Evolutionary conservation across 2,329 filamentous ascomycete species (phyloP).

Genomic region (Claviceps pusilla): DNA sequence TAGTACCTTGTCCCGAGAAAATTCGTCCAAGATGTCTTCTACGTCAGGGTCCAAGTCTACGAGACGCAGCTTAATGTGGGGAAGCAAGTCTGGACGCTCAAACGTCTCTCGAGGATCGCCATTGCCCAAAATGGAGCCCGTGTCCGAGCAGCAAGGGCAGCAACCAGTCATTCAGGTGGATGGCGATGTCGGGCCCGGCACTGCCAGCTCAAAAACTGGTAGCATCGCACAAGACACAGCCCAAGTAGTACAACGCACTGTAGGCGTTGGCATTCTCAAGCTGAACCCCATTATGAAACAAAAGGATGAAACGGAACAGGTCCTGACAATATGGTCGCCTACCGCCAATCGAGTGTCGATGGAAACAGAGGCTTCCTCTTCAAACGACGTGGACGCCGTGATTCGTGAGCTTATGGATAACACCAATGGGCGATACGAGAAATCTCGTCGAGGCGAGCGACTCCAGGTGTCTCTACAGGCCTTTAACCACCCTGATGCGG

Average conservation of each 20-base stretch:
- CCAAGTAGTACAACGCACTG: conserved; percentile 35
- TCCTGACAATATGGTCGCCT: conserved; percentile 63
- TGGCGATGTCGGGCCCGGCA: conserved; percentile 33
- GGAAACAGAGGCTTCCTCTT: conserved; percentile 39
- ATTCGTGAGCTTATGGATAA: conserved; percentile 61
- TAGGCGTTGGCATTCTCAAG: conserved; percentile 65
- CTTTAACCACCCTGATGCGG: conserved; percentile 65
- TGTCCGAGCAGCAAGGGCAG: conserved; percentile 37
- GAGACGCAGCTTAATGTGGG: conserved; percentile 57
- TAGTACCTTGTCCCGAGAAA: conserved; percentile 27
- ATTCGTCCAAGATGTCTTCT: conserved; percentile 29
- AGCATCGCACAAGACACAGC: conserved; percentile 8
- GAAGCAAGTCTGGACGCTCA: conserved; percentile 39
- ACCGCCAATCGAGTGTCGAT: conserved; percentile 35
- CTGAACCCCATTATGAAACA: conserved; percentile 62
- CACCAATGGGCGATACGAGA: conserved; percentile 57
- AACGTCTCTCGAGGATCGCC: conserved; percentile 37
- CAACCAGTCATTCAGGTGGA: conserved; percentile 29
- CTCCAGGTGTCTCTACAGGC: conserved; percentile 66
- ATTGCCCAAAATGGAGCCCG: conserved; percentile 36
- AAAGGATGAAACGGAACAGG: conserved; percentile 56
- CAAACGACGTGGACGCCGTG: conserved; percentile 57
- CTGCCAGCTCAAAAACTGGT: conserved; percentile 34
- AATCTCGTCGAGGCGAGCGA: conserved; percentile 56
- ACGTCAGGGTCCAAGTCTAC: conserved; percentile 37